phyloP scores from a whole-genome alignment of 306 rosid species.

The Trifolium pratense region DNA sequence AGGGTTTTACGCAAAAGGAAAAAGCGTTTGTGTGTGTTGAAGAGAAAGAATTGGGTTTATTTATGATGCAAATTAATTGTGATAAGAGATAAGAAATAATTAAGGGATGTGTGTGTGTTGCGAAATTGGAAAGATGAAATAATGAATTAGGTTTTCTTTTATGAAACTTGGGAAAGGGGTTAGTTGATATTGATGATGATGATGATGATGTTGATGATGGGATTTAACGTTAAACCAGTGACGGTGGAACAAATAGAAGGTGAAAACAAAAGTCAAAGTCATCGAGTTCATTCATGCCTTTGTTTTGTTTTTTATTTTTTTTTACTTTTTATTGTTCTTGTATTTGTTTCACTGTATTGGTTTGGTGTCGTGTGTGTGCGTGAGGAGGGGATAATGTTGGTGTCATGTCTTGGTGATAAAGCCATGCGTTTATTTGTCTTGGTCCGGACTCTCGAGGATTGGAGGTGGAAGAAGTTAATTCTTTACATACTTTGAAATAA shows the following conservation, averaged over 20 bases:
- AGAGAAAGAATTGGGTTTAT: not conserved
- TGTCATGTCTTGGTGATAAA: no score
- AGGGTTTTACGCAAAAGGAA: not conserved
- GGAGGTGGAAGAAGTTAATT: no score
- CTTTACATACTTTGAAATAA: no score
- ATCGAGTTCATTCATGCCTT: slow-evolving; percentile 36
- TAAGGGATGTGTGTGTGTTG: not conserved
- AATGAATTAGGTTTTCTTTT: no score
- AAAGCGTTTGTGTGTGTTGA: not conserved
- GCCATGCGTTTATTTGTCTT: no score
- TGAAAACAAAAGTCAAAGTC: slow-evolving; percentile 39
- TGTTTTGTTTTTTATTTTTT: slow-evolving; percentile 10
- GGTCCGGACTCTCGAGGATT: no score
- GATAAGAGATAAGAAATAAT: not conserved
- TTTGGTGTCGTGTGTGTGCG: not conserved
- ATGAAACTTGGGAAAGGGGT: not conserved
- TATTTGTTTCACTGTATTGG: not conserved
- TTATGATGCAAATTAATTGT: slow-evolving; percentile 27
- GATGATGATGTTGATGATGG: no score
- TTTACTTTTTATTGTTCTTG: not conserved
- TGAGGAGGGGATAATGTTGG: no score
- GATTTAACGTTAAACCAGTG: slow-evolving; percentile 1
- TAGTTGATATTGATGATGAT: not conserved
- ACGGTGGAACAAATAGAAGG: slow-evolving; percentile 13
- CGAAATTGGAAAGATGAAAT: not conserved